These are phyloP conservation scores for Phytophthora sojae DNA, from an alignment of 352 stramenopile genomes.

Conservation along the genomic window DNA sequence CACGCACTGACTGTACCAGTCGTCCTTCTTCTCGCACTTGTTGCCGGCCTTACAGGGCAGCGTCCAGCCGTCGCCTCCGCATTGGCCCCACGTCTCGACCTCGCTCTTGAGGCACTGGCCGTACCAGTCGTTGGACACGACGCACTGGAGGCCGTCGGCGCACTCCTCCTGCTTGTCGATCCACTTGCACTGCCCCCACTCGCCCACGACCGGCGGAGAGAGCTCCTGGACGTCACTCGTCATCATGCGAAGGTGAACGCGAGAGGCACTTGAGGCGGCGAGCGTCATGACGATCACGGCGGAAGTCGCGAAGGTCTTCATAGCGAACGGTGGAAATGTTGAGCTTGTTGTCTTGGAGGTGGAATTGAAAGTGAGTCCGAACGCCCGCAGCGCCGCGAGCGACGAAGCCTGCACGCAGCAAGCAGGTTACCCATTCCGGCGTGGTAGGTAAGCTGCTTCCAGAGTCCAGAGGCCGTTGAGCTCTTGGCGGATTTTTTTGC, in stretches of 20 bases:
- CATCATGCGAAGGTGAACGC: conserved; percentile 13
- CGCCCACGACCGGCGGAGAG: neutral
- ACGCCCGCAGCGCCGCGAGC: neutral
- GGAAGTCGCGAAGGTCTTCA: conserved; percentile 3
- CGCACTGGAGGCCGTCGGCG: conserved; percentile 18
- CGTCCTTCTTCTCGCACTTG: conserved; percentile 33
- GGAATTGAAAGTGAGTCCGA: conserved; percentile 14
- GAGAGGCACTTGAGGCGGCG: neutral
- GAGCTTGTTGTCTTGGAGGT: conserved; percentile 2
- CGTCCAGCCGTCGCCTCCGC: conserved; percentile 33
- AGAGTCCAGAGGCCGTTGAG: conserved; percentile 1
- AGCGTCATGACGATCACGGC: neutral
- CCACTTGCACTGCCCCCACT: conserved; percentile 30
- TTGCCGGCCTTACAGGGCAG: conserved; percentile 19
- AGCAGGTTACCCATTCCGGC: neutral
- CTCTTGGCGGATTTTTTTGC: conserved; percentile 2
- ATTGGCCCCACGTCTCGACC: conserved; percentile 32
- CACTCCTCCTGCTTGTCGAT: conserved; percentile 23
- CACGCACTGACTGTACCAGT: conserved; percentile 36
- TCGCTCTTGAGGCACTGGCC: conserved; percentile 20
- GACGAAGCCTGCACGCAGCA: neutral
- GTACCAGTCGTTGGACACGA: conserved; percentile 21
- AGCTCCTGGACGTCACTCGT: neutral
- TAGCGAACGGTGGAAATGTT: neutral
- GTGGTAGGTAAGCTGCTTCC: too few relatives aligned